phyloP scores from a whole-genome alignment of 2,329 filamentous ascomycete species.

The Graphiopsis chlorocephala region DNA sequence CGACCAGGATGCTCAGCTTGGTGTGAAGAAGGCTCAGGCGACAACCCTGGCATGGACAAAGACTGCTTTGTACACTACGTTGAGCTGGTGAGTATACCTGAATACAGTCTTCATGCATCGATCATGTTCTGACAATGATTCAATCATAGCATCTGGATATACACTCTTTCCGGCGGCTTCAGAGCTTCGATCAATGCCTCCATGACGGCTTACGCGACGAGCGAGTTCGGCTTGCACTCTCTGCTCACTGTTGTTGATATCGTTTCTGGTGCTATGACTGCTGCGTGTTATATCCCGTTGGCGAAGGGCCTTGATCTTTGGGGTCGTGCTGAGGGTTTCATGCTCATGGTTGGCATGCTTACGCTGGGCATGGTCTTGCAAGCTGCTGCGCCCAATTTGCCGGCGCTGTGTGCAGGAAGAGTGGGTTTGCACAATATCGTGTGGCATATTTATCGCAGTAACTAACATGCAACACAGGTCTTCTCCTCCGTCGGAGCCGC shows the following conservation, averaged over 20 bases:
- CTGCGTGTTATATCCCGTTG: conserved; percentile 57
- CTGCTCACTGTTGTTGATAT: conserved; percentile 48
- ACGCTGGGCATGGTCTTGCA: conserved; percentile 61
- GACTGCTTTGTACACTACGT: conserved; percentile 12
- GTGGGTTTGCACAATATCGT: conserved; percentile 54
- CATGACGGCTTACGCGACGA: conserved; percentile 32
- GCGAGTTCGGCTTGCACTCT: conserved; percentile 29
- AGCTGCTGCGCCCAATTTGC: conserved; percentile 59
- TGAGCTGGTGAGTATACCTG: conserved; percentile 30
- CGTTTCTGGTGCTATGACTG: conserved; percentile 49
- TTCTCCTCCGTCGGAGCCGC: conserved; percentile 33
- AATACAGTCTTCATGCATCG: neutral
- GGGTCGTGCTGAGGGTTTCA: conserved; percentile 64
- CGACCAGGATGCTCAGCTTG: conserved; percentile 17
- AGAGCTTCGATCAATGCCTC: conserved; percentile 31
- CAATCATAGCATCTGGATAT: conserved; percentile 37
- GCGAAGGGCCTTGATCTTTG: conserved; percentile 67
- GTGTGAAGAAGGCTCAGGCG: conserved; percentile 17
- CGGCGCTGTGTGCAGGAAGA: conserved; percentile 60
- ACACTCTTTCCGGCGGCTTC: conserved; percentile 38
- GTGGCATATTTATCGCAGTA: neutral
- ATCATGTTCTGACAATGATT: conserved; percentile 23
- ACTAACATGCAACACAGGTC: neutral
- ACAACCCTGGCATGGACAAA: conserved; percentile 12
- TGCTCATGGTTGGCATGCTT: conserved; percentile 52